Evolutionary conservation across 2,329 filamentous ascomycete genomes (phyloP).

Genomic region (Ophiostoma fasciatum): DNA sequence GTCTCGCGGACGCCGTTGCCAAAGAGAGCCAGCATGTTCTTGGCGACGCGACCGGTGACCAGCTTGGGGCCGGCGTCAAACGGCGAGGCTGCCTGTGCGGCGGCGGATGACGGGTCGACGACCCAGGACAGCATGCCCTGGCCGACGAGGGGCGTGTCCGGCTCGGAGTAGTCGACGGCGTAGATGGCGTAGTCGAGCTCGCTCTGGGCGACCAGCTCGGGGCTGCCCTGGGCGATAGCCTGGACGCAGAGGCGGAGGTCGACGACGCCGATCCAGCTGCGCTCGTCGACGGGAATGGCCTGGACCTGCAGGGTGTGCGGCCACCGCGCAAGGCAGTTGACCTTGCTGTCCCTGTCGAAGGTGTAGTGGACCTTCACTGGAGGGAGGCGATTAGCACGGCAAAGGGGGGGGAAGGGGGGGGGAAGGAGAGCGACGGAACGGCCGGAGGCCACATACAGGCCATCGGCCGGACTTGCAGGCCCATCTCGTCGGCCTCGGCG

Average conservation of each 20-base stretch:
- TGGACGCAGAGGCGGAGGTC: constrained; percentile 79
- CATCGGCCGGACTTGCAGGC: constrained; percentile 19
- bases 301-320: constrained; percentile 67
- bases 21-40: constrained; percentile 73
- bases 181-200: constrained; percentile 89
- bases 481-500: constrained; percentile 15
- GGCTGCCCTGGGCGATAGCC: constrained; percentile 63
- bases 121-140: constrained; percentile 90
- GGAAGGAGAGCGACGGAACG: background rate
- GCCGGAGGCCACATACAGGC: constrained; percentile 17
- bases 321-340: constrained; percentile 78
- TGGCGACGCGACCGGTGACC: constrained; percentile 81
- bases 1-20: constrained; percentile 73
- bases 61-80: constrained; percentile 38
- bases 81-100: constrained; percentile 22
- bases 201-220: constrained; percentile 62
- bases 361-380: constrained; percentile 93
- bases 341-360: constrained; percentile 77
- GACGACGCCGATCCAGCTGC: constrained; percentile 68
- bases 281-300: constrained; percentile 66
- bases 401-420: background rate
- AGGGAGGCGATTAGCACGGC: constrained; percentile 3
- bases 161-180: constrained; percentile 91
- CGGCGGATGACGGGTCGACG: constrained; percentile 31
- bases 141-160: constrained; percentile 81